phyloP scores from a whole-genome alignment of 2,329 filamentous ascomycete genomes.

The Passalora sequoiae region DNA sequence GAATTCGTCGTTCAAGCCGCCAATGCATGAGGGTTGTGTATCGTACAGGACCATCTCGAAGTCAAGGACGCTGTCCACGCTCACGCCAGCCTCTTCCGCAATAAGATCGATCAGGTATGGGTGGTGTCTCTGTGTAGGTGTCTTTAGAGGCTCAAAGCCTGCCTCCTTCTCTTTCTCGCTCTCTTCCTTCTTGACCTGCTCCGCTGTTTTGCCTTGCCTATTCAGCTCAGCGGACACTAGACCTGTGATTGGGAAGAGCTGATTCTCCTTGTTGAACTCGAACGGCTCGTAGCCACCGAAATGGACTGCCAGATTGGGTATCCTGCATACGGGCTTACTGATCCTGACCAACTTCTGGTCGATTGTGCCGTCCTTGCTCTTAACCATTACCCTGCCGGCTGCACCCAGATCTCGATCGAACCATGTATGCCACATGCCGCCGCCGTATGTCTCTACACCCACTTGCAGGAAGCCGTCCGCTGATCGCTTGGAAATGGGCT shows the following conservation, averaged over 20 bases:
- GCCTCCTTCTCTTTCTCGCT: conserved; percentile 36
- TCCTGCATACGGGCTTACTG: conserved; percentile 81
- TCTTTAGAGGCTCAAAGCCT: conserved; percentile 68
- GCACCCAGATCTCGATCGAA: conserved; percentile 93
- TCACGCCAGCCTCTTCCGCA: conserved; percentile 68
- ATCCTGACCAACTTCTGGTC: conserved; percentile 84
- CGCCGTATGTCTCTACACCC: conserved; percentile 93
- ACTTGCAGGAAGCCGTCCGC: conserved; percentile 86
- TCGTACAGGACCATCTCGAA: conserved; percentile 98
- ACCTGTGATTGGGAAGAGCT: conserved; percentile 89
- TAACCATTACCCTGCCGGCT: conserved; percentile 81
- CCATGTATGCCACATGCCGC: conserved; percentile 96
- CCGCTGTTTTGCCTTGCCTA: conserved; percentile 55
- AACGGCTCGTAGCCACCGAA: conserved; percentile 82
- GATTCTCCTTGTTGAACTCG: conserved; percentile 93
- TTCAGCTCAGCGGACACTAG: conserved; percentile 85
- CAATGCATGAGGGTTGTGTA: conserved; percentile 82
- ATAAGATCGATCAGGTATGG: conserved; percentile 80
- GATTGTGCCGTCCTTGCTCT: conserved; percentile 63
- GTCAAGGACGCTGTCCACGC: conserved; percentile 70
- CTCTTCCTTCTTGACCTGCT: conserved; percentile 43
- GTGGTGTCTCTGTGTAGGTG: conserved; percentile 78
- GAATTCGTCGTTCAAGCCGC: conserved; percentile 87
- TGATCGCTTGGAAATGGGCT: conserved; percentile 87
- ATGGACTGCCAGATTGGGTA: conserved; percentile 91